Evolutionary conservation across 495 filamentous ascomycete species (phyloP), one percentile per base, ranked within the genome.

Genomic region (Aspergillus wentii): DNA sequence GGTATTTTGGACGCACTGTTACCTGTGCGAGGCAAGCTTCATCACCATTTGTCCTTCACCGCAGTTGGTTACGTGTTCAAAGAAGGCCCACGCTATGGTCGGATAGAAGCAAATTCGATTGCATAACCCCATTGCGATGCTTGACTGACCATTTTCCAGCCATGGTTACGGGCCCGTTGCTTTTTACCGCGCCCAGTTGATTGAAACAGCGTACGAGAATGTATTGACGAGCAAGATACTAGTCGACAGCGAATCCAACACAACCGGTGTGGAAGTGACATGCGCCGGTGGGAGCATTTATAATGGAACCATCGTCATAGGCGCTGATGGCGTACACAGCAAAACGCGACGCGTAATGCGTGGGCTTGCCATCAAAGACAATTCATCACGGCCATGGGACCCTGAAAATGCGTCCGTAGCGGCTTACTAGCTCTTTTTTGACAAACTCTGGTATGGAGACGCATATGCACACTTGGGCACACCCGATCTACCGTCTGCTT

Each of bases 271-370:
- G 33, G 30, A 22, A 0, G 56, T 44, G 0, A 34, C 26, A 6
- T 52, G 43, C 16, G 31, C 30, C 11, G 53, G 55, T 46, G 72
- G 72, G 1, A 61, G 47, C 4, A 23, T 43, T 1, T 66, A 56
- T 25, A 31, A 48, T 5, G 74, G 72, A 0, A 57, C 69, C 19
- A 37, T 74, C 10, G 42, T 76, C 5, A 49, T 74, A 4, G 74
- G 71, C 0, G 61, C 60, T 7, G 75, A 77, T 40, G 75, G 74
- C 2, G 66, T 72, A 14, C 55, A 69, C 41, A 74, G 71, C 48
- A 57, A 48, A 33, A 65, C 64, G 8, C 51, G 70, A 9, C 34
- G 49, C 25, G 43, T 66, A 30, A 66, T 77, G 61, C 56, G 66
- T 25, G 42, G 51, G 1, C 44, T 64, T 31, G 58, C 54, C 2